Percentiles rank a stretch among this genome's conserved stretches.
These are phyloP conservation scores for Neonectria magnoliae DNA, from an alignment of 2,329 filamentous ascomycete species.

Conservation along the genomic window DNA sequence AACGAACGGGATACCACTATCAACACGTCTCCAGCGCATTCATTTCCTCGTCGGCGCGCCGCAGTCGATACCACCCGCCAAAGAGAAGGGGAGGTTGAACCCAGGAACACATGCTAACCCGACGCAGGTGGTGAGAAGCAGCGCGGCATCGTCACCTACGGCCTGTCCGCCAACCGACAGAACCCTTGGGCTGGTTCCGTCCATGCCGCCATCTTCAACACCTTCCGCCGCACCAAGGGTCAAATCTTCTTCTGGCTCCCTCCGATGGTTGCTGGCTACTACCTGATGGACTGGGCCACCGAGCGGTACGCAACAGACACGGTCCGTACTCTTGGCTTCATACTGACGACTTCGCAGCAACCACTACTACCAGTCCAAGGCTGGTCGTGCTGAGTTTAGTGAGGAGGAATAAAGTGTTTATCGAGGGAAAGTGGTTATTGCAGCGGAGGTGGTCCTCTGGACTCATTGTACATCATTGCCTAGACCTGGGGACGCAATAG, in stretches of 20 bases:
- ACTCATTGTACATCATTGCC: constrained; percentile 55
- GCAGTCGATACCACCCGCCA: constrained; percentile 5
- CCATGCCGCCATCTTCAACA: constrained; percentile 93
- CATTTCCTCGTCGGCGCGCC: neutral
- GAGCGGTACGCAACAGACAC: constrained; percentile 73
- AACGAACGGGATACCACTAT: neutral
- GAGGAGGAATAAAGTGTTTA: constrained; percentile 54
- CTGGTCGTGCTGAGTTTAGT: constrained; percentile 67
- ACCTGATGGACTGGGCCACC: constrained; percentile 88
- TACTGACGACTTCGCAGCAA: constrained; percentile 63
- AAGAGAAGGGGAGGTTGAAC: neutral
- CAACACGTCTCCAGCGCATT: constrained; percentile 7
- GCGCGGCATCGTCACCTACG: constrained; percentile 75
- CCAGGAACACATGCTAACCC: constrained; percentile 35
- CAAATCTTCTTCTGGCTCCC: constrained; percentile 93
- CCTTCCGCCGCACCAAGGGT: constrained; percentile 82
- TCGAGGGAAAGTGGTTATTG: constrained; percentile 37
- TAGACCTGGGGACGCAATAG: constrained; percentile 52
- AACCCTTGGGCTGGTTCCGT: constrained; percentile 81
- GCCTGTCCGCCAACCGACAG: constrained; percentile 87
- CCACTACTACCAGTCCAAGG: constrained; percentile 84
- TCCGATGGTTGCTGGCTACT: constrained; percentile 81
- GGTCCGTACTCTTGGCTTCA: neutral
- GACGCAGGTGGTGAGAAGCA: constrained; percentile 66
- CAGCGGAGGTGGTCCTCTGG: constrained; percentile 42